These are phyloP conservation scores for Coelastrella sp. DNA, from an alignment of 139 green algal genomes.

Conservation along the genomic window DNA sequence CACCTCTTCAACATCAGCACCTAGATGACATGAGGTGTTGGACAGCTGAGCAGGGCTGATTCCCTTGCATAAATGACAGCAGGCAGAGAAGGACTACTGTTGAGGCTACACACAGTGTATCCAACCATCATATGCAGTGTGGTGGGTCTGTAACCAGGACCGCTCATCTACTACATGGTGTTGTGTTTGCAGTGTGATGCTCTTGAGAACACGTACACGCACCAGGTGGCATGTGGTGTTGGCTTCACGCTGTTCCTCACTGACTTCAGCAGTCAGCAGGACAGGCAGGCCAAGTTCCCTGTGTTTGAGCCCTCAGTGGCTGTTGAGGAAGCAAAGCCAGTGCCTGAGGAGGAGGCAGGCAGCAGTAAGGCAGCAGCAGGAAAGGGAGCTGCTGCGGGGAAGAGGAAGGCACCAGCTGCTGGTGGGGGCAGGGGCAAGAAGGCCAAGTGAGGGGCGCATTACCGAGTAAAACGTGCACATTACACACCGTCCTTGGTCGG, in stretches of 20 bases:
- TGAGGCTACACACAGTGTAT: too few species aligned
- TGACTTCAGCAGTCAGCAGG: slow-evolving; percentile 50
- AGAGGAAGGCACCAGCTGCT: slow-evolving; percentile 47
- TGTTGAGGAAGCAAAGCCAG: slow-evolving; percentile 35
- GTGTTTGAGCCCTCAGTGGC: slow-evolving; percentile 32
- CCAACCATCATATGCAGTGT: not conserved
- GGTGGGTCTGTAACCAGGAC: not conserved
- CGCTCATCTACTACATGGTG: not conserved
- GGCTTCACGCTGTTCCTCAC: slow-evolving; percentile 89
- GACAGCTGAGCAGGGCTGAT: too few species aligned
- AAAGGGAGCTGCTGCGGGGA: slow-evolving; percentile 43
- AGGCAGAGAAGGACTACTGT: too few species aligned
- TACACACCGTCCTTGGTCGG: too few species aligned
- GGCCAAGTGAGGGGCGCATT: slow-evolving; percentile 50
- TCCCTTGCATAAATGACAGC: too few species aligned
- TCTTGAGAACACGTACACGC: slow-evolving; percentile 63
- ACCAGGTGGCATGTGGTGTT: slow-evolving; percentile 80
- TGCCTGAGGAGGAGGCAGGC: slow-evolving; percentile 12
- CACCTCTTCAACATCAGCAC: too few species aligned
- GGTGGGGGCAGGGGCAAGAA: slow-evolving; percentile 59
- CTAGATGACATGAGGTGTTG: too few species aligned
- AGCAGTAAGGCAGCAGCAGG: slow-evolving; percentile 38
- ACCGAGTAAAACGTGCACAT: too few species aligned
- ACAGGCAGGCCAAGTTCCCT: not conserved
- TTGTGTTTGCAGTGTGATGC: slow-evolving; percentile 56